Conservation (phyloP, 768 basidiomycete species). For the Gelatoporia subvermispora region DNA sequence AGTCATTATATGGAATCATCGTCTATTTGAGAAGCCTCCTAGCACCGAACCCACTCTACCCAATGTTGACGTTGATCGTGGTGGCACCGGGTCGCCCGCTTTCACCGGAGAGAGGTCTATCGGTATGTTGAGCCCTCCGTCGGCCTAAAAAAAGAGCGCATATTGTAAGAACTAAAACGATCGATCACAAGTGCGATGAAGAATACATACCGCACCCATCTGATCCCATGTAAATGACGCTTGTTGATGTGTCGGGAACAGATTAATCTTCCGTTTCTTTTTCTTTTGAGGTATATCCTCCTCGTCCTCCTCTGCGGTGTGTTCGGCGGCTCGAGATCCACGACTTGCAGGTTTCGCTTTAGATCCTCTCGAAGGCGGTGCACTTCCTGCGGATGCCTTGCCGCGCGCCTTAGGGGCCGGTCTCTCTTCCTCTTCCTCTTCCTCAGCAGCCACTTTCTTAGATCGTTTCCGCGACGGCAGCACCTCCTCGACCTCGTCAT, state of each 20-base stretch:
- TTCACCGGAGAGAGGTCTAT: slow-evolving; percentile 65
- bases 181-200: not conserved
- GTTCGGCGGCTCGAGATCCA: not conserved
- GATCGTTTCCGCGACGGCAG: slow-evolving; percentile 3
- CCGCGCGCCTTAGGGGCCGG: slow-evolving; percentile 4
- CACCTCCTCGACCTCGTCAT: slow-evolving; percentile 16
- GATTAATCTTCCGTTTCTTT: slow-evolving; percentile 67
- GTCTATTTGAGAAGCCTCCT: too few relatives aligned
- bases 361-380: not conserved
- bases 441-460: slow-evolving; percentile 3
- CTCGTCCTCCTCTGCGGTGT: not conserved
- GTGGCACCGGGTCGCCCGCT: slow-evolving; percentile 31
- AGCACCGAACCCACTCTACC: too few relatives aligned
- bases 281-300: slow-evolving; percentile 41
- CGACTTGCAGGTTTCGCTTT: slow-evolving; percentile 5
- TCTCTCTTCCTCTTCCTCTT: slow-evolving; percentile 5
- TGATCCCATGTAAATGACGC: slow-evolving; percentile 43
- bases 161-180: not conserved
- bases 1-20: too few relatives aligned
- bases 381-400: not conserved
- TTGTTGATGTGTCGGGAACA: slow-evolving; percentile 44
- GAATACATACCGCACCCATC: slow-evolving; percentile 29
- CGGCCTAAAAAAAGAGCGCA: slow-evolving; percentile 17
- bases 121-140: slow-evolving; percentile 55
- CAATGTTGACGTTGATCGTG: not conserved